Evolutionary conservation across 495 filamentous ascomycete genomes (phyloP), one percentile per base, ranked within the genome.

Genomic region (Amniculicola lignicola): DNA sequence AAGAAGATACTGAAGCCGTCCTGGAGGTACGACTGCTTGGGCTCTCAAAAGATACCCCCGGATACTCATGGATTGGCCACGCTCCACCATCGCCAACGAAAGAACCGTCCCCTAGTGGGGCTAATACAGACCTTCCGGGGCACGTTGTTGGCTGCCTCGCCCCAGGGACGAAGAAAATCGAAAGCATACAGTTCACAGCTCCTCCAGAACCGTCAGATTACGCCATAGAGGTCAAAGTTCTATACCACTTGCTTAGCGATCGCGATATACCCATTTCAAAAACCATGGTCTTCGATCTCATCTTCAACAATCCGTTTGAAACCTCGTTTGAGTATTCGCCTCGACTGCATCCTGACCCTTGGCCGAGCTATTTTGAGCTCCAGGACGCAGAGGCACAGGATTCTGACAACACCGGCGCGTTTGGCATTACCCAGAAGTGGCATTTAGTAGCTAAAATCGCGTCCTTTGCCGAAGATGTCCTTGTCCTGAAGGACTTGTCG

Each of bases 321-420:
- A 86, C 89, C 6, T 89, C 83, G 59, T 95, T 90, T 62, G 87
- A 91, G 46, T 85, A 95, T 60, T 74, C 81, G 1, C 89, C 93
- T 12, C 80, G 83, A 2, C 68, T 95, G 4, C 83, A 96, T 71
- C 74, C 80, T 1, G 82, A 84, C 44, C 77, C 79, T 7, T 97
- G 92, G 92, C 92, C 94, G 6, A 87, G 82, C 61, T 85, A 89
- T 65, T 96, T 97, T 66, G 74, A 79, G 4, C 62, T 81, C 21
- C 62, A 66, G n/a, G 70, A 75, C 15, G 56, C 23, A 4, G 52
- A 57, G 41, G 1, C 56, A 9, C 19, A 71, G 54, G 11, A 16
- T 52, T 42, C 5, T 48, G 56, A 47, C 56, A 59, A 24, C 40
- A 49, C 38, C 18, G 39, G 12, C 37, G 51, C 63, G 1, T 47